phyloP scores from a whole-genome alignment of 2,329 filamentous ascomycete genomes.

The Neopestalotiopsis sp. region DNA sequence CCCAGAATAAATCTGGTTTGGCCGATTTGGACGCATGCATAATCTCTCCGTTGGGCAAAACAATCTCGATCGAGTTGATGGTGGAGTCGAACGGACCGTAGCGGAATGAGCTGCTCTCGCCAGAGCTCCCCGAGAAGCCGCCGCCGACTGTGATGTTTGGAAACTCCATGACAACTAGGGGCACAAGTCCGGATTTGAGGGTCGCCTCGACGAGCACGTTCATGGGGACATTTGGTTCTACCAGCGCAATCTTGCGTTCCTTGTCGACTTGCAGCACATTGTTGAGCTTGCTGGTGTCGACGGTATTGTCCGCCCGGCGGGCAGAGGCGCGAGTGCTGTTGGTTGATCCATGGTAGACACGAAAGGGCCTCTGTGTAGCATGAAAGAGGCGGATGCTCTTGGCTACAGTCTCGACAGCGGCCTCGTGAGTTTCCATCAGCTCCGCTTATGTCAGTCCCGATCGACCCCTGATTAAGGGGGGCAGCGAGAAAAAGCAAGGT shows the following conservation, averaged over 20 bases:
- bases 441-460: background rate
- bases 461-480: background rate
- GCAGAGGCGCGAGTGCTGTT: slow-evolving; percentile 72
- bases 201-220: slow-evolving; percentile 65
- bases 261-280: slow-evolving; percentile 67
- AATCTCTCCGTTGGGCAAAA: slow-evolving; percentile 66
- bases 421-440: slow-evolving; percentile 50
- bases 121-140: slow-evolving; percentile 70
- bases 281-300: slow-evolving; percentile 71
- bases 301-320: slow-evolving; percentile 55
- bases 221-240: slow-evolving; percentile 75
- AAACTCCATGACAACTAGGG: slow-evolving; percentile 74
- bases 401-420: slow-evolving; percentile 49
- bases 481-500: background rate
- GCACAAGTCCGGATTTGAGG: slow-evolving; percentile 60
- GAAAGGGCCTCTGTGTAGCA: slow-evolving; percentile 59
- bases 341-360: slow-evolving; percentile 79
- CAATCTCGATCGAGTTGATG: slow-evolving; percentile 67
- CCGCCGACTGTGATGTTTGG: slow-evolving; percentile 75
- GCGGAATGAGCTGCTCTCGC: slow-evolving; percentile 72
- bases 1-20: slow-evolving; percentile 66
- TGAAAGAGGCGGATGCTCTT: slow-evolving; percentile 51
- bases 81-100: slow-evolving; percentile 70
- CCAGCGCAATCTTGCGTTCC: slow-evolving; percentile 59
- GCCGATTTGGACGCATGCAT: slow-evolving; percentile 59